A percentile compares a stretch with the other conserved stretches of the same genome.
Evolutionary conservation across 2,329 filamentous ascomycete genomes (phyloP).

Genomic region (Aspergillus pseudoviridinutans): DNA sequence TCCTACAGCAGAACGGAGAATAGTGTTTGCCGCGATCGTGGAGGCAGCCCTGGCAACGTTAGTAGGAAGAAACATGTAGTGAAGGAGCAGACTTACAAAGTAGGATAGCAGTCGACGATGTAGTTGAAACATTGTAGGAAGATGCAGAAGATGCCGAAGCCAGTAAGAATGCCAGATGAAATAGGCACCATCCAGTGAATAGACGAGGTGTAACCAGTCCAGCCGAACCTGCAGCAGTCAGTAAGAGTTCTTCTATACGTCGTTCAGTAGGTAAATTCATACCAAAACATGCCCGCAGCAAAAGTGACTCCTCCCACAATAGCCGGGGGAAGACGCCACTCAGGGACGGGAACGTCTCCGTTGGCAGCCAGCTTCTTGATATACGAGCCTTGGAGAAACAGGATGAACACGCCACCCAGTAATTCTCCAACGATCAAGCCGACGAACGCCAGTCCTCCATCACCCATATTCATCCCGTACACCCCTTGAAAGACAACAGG

Average conservation of each 20-base stretch:
- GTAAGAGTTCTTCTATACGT: background rate
- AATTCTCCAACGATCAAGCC: conserved; percentile 32
- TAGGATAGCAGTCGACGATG: conserved; percentile 39
- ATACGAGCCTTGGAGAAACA: conserved; percentile 27
- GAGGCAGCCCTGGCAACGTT: conserved; percentile 31
- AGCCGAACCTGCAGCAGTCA: conserved; percentile 24
- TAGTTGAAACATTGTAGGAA: conserved; percentile 37
- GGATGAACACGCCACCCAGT: conserved; percentile 25
- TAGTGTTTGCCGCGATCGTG: conserved; percentile 38
- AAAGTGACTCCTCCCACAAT: conserved; percentile 33
- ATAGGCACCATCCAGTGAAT: conserved; percentile 35
- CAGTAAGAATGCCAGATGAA: conserved; percentile 25
- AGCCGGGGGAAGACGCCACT: conserved; percentile 32
- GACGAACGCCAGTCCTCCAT: conserved; percentile 28
- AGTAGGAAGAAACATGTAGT: background rate
- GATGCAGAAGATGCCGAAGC: conserved; percentile 31
- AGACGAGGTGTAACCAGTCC: conserved; percentile 29
- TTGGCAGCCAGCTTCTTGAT: conserved; percentile 28
- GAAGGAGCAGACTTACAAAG: conserved; percentile 28
- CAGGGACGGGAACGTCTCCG: conserved; percentile 26
- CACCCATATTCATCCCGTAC: conserved; percentile 28
- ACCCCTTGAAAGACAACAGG: conserved; percentile 30
- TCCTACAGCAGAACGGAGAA: conserved; percentile 35
- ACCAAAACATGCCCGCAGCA: conserved; percentile 36
- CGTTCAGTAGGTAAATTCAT: background rate